Evolutionary conservation across 2,329 filamentous ascomycete species (phyloP), one percentile per base, ranked within the genome.

Genomic region (Phaeosphaeria sp.): DNA sequence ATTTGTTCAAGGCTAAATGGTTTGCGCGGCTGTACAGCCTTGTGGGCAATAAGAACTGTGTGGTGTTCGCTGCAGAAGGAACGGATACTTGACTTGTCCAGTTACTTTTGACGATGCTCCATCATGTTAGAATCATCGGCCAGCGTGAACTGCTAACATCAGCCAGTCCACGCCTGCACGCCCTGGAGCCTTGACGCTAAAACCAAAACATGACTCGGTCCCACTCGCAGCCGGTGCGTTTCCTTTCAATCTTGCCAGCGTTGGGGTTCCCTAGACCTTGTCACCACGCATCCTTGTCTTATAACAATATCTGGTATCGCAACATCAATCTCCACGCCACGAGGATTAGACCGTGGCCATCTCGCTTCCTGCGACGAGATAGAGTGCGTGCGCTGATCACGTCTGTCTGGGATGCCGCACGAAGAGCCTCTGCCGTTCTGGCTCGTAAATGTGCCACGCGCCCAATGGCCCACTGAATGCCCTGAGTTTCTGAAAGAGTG

Each of bases 371-470:
- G 46, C n/a, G n/a, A 33, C 46, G 30, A 11, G 30, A 36, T 36
- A 36, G 30, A 33, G 46, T 43, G 7, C 41, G 41, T 43, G 41
- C 41, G 20, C 41, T n/a, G 41, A 43, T 43, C 41, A 21, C n/a
- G 3, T 7, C 20, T 43, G 41, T 21, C 21, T 25, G 22, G 15
- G 25, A 50, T 73, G 71, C 64, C 66, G 30, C 63, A 69, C 65
- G 60, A 73, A 55, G 68, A 71, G 46, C 52, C 67, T 36, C 62
- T 84, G 22, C 89, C 90, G 0, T 96, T 90, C 80, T 97, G 93
- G 93, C 89, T 94, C 62, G 84, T 90, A 77, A 97, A 97, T 75
- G 80, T 96, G 17, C 87, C 90, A 0, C 77, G 80, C 36, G 74
- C 81, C 23, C 78, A 89, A 62, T 86, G 89, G 73, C 87, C 88